A percentile compares a stretch with the other conserved stretches of the same genome.
Evolutionary conservation across 2,329 filamentous ascomycete genomes (phyloP).

Genomic region (Phialophora chinensis): DNA sequence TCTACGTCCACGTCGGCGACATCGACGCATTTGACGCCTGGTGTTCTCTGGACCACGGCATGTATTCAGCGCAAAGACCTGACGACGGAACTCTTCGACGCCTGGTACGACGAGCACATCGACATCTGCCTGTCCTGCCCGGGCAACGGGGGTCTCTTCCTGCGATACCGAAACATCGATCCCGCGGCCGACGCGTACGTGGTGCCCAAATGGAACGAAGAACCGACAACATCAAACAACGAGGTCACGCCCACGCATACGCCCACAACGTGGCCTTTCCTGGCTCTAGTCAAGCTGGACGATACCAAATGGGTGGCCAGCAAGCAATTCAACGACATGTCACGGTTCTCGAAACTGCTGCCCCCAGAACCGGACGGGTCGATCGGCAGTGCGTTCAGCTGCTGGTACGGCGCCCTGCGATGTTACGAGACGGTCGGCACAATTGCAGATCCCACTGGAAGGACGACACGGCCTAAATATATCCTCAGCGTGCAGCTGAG

Average conservation of each 20-base stretch:
- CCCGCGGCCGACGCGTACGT: conserved; percentile 6
- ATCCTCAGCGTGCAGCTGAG: conserved; percentile 25
- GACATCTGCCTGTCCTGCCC: conserved; percentile 25
- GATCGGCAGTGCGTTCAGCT: conserved; percentile 26
- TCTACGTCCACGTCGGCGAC: conserved; percentile 56
- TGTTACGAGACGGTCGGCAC: conserved; percentile 23
- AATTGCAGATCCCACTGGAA: neutral
- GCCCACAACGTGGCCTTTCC: conserved; percentile 23
- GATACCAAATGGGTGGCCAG: conserved; percentile 26
- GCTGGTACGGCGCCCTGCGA: conserved; percentile 23
- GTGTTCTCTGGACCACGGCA: conserved; percentile 27
- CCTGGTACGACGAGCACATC: conserved; percentile 30
- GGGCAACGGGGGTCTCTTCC: conserved; percentile 31
- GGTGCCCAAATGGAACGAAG: conserved; percentile 18
- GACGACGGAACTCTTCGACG: conserved; percentile 19
- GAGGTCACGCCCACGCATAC: neutral
- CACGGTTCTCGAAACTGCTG: conserved; percentile 19
- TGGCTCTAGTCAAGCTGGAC: conserved; percentile 28
- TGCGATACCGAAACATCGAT: conserved; percentile 28
- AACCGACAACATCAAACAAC: neutral
- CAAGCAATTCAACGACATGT: conserved; percentile 29
- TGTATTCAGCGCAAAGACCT: conserved; percentile 26
- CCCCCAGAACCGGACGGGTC: conserved; percentile 26
- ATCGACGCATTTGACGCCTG: conserved; percentile 44
- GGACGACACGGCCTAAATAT: conserved; percentile 16